These are phyloP conservation scores for Penicillium malachiteum DNA, from an alignment of 495 filamentous ascomycete species.

Conservation along the genomic window DNA sequence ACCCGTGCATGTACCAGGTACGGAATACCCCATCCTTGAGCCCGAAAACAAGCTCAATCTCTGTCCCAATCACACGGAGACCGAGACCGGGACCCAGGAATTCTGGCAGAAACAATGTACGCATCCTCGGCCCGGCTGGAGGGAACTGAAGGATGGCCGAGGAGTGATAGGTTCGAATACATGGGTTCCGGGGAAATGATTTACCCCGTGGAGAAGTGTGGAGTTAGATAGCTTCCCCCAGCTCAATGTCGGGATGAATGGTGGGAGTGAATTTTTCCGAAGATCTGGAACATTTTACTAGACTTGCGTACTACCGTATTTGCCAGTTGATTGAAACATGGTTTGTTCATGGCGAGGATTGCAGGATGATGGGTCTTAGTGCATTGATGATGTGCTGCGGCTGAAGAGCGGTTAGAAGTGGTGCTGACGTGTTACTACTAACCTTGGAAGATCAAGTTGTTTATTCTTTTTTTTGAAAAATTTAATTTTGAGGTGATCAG, in stretches of 20 bases:
- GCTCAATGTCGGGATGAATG: conserved; percentile 5
- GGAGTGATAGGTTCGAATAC: background rate
- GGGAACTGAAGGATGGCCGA: background rate
- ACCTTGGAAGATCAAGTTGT: too few relatives aligned
- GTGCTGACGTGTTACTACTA: conserved; percentile 1
- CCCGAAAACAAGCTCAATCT: too few relatives aligned
- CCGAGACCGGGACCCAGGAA: background rate
- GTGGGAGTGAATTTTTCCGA: conserved; percentile 20
- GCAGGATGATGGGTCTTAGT: too few relatives aligned
- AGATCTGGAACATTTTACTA: background rate
- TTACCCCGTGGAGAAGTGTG: conserved; percentile 14
- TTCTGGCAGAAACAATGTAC: background rate
- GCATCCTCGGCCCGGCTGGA: conserved; percentile 3
- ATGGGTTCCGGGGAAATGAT: conserved; percentile 7
- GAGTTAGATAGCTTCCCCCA: background rate
- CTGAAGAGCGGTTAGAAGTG: background rate
- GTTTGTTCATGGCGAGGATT: too few relatives aligned
- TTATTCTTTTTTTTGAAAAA: background rate
- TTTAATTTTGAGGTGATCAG: too few relatives aligned
- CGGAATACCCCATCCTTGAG: too few relatives aligned
- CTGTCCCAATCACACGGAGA: background rate
- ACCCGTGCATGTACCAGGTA: too few relatives aligned
- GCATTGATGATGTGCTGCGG: background rate
- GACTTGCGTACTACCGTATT: background rate
- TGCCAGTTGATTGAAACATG: too few relatives aligned